Evolutionary conservation across 2,329 filamentous ascomycete genomes (phyloP).

Genomic region (Beauveria asiatica): DNA sequence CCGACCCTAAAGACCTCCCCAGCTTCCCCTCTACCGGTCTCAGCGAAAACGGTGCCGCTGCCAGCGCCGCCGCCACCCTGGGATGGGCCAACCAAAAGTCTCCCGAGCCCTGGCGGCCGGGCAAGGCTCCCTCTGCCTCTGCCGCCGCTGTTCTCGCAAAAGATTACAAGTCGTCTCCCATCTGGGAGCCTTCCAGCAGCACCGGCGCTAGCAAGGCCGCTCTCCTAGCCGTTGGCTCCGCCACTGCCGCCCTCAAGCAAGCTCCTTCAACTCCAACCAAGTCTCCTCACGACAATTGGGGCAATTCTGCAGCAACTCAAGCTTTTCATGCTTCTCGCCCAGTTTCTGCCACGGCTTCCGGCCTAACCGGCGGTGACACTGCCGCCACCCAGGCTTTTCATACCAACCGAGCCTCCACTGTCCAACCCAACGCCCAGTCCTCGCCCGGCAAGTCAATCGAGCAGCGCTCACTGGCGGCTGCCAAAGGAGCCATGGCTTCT

Average conservation of each 20-base stretch:
- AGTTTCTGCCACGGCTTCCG: slow-evolving; percentile 12
- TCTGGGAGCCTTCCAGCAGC: slow-evolving; percentile 56
- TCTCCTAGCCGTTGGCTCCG: slow-evolving; percentile 47
- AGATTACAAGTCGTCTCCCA: slow-evolving; percentile 35
- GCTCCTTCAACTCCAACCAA: slow-evolving; percentile 13
- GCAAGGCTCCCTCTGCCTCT: slow-evolving; percentile 43
- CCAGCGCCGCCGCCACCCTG: slow-evolving; percentile 64
- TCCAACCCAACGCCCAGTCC: slow-evolving; percentile 23
- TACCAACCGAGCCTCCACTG: slow-evolving; percentile 15
- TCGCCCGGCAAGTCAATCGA: slow-evolving; percentile 33
- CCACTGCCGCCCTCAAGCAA: slow-evolving; percentile 24
- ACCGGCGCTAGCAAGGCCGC: slow-evolving; percentile 67
- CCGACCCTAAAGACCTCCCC: slow-evolving; percentile 62
- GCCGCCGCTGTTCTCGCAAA: slow-evolving; percentile 35
- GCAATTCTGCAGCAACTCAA: slow-evolving; percentile 61
- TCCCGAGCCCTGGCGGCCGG: slow-evolving; percentile 58
- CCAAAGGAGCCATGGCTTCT: slow-evolving; percentile 64
- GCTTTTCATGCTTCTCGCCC: slow-evolving; percentile 43
- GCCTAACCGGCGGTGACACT: slow-evolving; percentile 19
- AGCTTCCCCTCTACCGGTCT: slow-evolving; percentile 64
- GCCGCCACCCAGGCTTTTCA: slow-evolving; percentile 32
- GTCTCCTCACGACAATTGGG: slow-evolving; percentile 34
- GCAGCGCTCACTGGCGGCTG: slow-evolving; percentile 63
- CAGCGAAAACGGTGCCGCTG: slow-evolving; percentile 48
- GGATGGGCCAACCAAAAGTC: slow-evolving; percentile 63